Base-by-base conservation (phyloP, 768 basidiomycete genomes). In the Dendrothele bispora region DNA sequence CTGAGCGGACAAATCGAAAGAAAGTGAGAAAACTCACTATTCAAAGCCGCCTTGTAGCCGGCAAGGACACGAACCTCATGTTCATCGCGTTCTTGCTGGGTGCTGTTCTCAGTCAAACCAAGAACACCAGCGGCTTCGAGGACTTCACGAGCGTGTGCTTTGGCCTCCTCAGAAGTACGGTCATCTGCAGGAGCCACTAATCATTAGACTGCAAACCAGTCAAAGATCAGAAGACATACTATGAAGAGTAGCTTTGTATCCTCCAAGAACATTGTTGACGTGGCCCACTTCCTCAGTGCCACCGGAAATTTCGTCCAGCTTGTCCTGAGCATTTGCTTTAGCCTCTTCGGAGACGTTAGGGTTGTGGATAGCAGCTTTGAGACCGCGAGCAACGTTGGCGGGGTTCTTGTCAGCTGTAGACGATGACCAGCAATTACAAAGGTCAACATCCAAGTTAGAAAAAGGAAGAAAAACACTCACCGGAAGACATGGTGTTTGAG, bases 291-390 rank as follows among this genome's bases (percentile, higher is more conserved):
- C 30, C 28, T 55, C 48, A 24, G 49, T 30, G 7, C 56, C 48
- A 10, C 30, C 41, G 4, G 55, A 61, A 58, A 69, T 62, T 7
- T 68, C 54, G 15, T 74, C 65, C n/a, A 85, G 70, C 10, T 69
- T 66, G 37, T 75, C 62, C 8, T 55, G 55, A 6, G 82, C 83
- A 15, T 69, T 67, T 36, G 67, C 61, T 57, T 81, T 82, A 0
- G 82, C 83, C 50, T 76, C 75, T 1, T 70, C 66, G 4, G 79
- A 81, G 36, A 82, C 78, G 43, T 77, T 69, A 10, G 80, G 81
- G 57, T 84, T 83, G 57, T 73, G 66, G 5, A 82, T 67, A 8
- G 80, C 68, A n/a, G 81, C 80, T 56, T 82, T 82, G 44, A 79
- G 64, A 26, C 82, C 82, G 2, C 76, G 78, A 21, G 72, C 67